Conservation (phyloP, 352 stramenopile species). For the Halophytophthora polymorphica region DNA sequence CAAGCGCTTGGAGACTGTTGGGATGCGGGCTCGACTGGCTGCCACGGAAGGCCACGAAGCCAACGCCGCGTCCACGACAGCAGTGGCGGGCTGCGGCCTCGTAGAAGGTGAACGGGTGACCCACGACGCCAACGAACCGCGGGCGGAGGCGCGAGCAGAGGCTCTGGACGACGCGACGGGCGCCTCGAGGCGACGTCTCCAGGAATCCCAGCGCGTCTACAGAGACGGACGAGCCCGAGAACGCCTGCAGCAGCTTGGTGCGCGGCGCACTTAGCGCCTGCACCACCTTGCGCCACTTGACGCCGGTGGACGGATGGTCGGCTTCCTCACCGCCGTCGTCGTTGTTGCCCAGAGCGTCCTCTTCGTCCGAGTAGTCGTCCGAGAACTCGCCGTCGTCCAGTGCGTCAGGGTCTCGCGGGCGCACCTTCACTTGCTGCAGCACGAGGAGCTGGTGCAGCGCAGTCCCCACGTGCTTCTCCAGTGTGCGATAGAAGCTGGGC, state of each 20-base stretch:
- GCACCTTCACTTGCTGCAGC: conserved; percentile 35
- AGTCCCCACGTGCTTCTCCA: conserved; percentile 28
- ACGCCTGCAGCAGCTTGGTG: conserved; percentile 29
- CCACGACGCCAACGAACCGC: conserved; percentile 29
- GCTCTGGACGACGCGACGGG: conserved; percentile 14
- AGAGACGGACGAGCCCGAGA: conserved; percentile 15
- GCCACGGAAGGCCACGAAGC: conserved; percentile 22
- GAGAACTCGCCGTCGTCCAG: conserved; percentile 18
- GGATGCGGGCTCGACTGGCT: neutral
- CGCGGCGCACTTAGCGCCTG: conserved; percentile 29
- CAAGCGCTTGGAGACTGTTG: conserved; percentile 18
- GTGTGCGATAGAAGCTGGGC: conserved; percentile 29
- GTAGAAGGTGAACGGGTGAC: conserved; percentile 53
- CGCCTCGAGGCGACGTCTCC: conserved; percentile 11
- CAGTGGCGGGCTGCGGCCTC: conserved; percentile 13
- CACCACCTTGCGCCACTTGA: conserved; percentile 18
- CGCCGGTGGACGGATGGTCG: conserved; percentile 18
- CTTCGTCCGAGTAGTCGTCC: conserved; percentile 53
- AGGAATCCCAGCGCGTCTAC: conserved; percentile 24
- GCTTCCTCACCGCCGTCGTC: conserved; percentile 5
- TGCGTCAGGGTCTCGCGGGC: conserved; percentile 9
- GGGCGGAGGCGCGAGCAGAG: conserved; percentile 23
- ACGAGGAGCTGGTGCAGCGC: conserved; percentile 37
- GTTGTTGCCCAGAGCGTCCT: conserved; percentile 11
- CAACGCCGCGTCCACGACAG: conserved; percentile 23